Base-by-base conservation (phyloP, 257 asterid genomes). In the Rehmannia glutinosa region DNA sequence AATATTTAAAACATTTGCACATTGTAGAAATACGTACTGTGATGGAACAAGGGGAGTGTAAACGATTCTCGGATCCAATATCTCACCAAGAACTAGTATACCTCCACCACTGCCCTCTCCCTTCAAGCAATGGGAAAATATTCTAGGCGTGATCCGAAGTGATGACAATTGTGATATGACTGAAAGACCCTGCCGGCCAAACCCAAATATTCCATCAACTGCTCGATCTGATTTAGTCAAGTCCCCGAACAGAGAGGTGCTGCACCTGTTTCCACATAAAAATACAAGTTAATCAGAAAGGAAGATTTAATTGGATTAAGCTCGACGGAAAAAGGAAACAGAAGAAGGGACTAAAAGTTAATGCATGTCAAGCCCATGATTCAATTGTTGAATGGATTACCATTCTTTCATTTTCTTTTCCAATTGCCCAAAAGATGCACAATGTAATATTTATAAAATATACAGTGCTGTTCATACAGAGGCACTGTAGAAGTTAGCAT, bases 1-100 rank as follows among this genome's bases (percentile, higher is more conserved):
- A 69, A 55, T 23, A 56, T 13, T 36, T 7, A 58, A 63, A 66
- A 71, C 24, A 42, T 39, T 39, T 54, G 45, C 66, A 76, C 55
- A 32, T 69, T 61, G 74, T 64, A 68, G 64, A 67, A 73, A 58
- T 82, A 91, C 96, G 81, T 88, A 91, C 96, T 81, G 95, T 70
- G 93, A 86, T 7, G 92, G 97, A 76, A 88, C 96, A 72, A 88
- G 95, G 80, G 97, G 97, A 80, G 89, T 91, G 83, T 91, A 91
- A 72, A 83, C 88, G 81, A 91, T 82, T 75, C 88, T 86, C 25
- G 95, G 81, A 71, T 88, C 95, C 96, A 86, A 75, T 83, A 91
- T 88, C 86, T 86, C 91, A 77, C 97, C 97, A 81, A 91, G 95
- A 85, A 91, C 97, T 51, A 91, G 92, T 78, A 86, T 76, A 69